Conservation (phyloP, 176 grass and related monocot species). For the Ananas comosus region DNA sequence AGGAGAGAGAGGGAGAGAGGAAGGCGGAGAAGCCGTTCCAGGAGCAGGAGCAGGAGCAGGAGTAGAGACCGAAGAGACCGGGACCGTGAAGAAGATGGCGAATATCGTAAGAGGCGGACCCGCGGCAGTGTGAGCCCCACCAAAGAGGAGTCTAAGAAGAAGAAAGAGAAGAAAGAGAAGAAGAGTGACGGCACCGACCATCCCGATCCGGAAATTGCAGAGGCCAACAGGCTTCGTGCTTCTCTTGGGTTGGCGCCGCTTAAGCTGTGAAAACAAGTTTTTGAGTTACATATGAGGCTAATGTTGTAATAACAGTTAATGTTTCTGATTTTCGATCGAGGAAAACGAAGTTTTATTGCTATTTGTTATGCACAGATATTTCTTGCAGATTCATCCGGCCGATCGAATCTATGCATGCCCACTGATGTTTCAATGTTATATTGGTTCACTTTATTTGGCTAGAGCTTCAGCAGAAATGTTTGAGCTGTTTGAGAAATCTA, state of each 20-base stretch:
- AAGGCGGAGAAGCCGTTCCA: slow-evolving; percentile 48
- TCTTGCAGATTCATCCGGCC: too few species aligned
- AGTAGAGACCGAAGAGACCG: slow-evolving; percentile 52
- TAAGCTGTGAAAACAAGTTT: neutral
- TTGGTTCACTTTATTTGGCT: too few species aligned
- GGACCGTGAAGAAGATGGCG: slow-evolving; percentile 67
- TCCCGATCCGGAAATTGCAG: slow-evolving; percentile 23
- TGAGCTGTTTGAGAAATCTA: too few species aligned
- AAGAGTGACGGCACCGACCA: slow-evolving; percentile 21
- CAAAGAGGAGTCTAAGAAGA: slow-evolving; percentile 51
- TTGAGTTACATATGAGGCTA: neutral
- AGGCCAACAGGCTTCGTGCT: slow-evolving; percentile 27
- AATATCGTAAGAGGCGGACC: slow-evolving; percentile 44
- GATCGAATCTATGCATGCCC: too few species aligned
- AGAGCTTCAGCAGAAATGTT: too few species aligned
- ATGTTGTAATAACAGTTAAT: neutral
- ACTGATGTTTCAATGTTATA: too few species aligned
- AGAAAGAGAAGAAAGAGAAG: slow-evolving; percentile 62
- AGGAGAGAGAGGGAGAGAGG: slow-evolving; percentile 50
- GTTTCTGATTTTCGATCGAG: neutral
- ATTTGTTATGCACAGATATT: neutral
- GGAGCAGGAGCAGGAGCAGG: slow-evolving; percentile 53
- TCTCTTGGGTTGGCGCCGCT: slow-evolving; percentile 24
- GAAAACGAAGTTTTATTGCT: neutral
- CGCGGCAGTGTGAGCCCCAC: slow-evolving; percentile 41